Conservation (phyloP, 257 asterid species). For the Nemophila menziesii region DNA sequence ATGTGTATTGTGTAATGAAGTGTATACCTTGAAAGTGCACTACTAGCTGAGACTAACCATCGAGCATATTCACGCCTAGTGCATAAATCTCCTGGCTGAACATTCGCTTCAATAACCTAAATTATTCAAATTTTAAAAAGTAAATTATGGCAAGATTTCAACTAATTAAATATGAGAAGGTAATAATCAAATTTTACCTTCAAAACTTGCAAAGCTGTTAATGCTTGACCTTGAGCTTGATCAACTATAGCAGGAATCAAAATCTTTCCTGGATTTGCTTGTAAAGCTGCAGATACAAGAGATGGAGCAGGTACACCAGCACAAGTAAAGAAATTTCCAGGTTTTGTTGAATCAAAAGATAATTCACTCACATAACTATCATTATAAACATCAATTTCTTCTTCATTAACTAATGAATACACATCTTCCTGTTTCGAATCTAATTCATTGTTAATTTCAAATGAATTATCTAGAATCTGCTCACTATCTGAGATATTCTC, state of each 20-base stretch:
- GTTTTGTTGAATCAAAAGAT: slow-evolving; percentile 28
- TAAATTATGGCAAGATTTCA: not conserved
- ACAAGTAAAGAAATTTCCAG: slow-evolving; percentile 47
- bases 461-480: slow-evolving; percentile 15
- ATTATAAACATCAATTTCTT: slow-evolving; percentile 25
- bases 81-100: slow-evolving; percentile 91
- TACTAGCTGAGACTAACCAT: slow-evolving; percentile 89
- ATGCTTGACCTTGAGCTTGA: slow-evolving; percentile 80
- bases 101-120: slow-evolving; percentile 85
- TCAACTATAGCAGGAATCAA: slow-evolving; percentile 90
- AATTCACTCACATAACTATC: slow-evolving; percentile 28
- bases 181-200: slow-evolving; percentile 25
- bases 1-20: slow-evolving; percentile 1
- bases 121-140: not conserved
- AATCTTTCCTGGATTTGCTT: slow-evolving; percentile 71
- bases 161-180: no score
- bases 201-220: slow-evolving; percentile 84
- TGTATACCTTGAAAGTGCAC: slow-evolving; percentile 74
- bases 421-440: slow-evolving; percentile 22
- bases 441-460: slow-evolving; percentile 20
- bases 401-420: slow-evolving; percentile 30
- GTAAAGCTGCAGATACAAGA: slow-evolving; percentile 63
- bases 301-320: slow-evolving; percentile 98
- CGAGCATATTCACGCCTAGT: slow-evolving; percentile 98
- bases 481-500: slow-evolving; percentile 21